These are phyloP conservation scores for Pythium rhizo-oryzae DNA, from an alignment of 352 stramenopile genomes.

Conservation along the genomic window DNA sequence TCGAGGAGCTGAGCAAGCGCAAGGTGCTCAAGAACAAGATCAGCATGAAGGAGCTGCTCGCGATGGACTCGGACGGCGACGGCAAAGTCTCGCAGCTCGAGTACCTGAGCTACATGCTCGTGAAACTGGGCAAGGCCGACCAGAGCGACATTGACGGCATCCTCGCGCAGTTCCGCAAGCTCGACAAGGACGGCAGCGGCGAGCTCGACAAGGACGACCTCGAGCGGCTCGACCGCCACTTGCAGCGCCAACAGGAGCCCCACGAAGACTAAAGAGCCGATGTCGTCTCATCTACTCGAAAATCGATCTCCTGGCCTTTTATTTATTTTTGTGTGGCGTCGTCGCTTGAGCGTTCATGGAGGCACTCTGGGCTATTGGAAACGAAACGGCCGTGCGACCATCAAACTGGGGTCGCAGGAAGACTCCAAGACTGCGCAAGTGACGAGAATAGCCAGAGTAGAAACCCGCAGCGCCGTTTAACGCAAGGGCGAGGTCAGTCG, in stretches of 20 bases:
- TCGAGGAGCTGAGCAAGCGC: constrained; percentile 61
- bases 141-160: constrained; percentile 68
- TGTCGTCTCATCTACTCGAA: no score
- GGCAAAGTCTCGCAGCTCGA: constrained; percentile 72
- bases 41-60: constrained; percentile 75
- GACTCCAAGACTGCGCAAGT: no score
- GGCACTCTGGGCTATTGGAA: no score
- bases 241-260: constrained; percentile 44
- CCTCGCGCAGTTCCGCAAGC: constrained; percentile 64
- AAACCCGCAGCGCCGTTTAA: no score
- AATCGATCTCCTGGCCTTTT: no score
- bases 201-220: constrained; percentile 71
- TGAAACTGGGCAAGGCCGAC: constrained; percentile 73
- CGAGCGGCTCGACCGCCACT: constrained; percentile 55
- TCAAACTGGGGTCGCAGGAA: no score
- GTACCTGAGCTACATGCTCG: constrained; percentile 72
- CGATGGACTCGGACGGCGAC: constrained; percentile 67
- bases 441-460: no score
- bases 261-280: no score
- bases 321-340: no score
- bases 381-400: no score
- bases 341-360: no score
- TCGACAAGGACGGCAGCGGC: constrained; percentile 67
- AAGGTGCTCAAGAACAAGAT: constrained; percentile 71
- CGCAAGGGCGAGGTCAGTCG: neutral